phyloP scores from a whole-genome alignment of 176 grass and related monocot species.

The Secale cereale region DNA sequence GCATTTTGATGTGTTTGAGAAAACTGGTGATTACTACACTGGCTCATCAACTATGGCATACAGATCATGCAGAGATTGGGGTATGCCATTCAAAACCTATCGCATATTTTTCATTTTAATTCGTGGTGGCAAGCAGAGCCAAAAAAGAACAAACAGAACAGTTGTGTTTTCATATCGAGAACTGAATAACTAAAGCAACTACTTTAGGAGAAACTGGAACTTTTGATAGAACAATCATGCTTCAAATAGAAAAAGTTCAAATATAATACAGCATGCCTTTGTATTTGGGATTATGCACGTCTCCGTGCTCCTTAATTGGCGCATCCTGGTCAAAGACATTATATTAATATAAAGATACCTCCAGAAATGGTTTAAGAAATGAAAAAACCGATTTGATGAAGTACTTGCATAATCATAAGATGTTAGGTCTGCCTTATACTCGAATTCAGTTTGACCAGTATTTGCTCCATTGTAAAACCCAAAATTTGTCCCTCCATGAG shows the following conservation, averaged over 20 bases:
- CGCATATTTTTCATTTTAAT: not conserved
- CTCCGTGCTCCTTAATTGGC: conserved; percentile 92
- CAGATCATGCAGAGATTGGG: conserved; percentile 12
- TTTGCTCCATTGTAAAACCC: conserved; percentile 95
- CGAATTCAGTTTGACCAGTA: conserved; percentile 84
- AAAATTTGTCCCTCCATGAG: conserved; percentile 99
- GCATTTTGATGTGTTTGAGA: not conserved
- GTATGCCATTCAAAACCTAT: not conserved
- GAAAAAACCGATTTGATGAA: conserved; percentile 1
- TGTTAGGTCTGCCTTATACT: conserved; percentile 86
- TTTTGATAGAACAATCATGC: not conserved
- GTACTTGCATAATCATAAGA: conserved; percentile 93
- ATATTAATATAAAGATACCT: conserved; percentile 26
- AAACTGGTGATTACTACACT: not conserved
- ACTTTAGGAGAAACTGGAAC: not conserved
- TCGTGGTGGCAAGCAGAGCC: not conserved
- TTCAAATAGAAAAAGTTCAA: conserved; percentile 23
- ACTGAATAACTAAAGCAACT: conserved; percentile 6
- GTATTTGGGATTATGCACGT: conserved; percentile 87
- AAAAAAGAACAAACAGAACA: not conserved
- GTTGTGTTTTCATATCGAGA: not conserved
- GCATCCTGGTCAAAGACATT: conserved; percentile 63
- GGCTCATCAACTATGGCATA: not conserved
- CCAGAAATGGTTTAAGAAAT: conserved; percentile 12
- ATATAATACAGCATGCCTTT: conserved; percentile 52